phyloP scores from a whole-genome alignment of 225 moss, liverwort and hornwort genomes.

The Anthoceros angustus region DNA sequence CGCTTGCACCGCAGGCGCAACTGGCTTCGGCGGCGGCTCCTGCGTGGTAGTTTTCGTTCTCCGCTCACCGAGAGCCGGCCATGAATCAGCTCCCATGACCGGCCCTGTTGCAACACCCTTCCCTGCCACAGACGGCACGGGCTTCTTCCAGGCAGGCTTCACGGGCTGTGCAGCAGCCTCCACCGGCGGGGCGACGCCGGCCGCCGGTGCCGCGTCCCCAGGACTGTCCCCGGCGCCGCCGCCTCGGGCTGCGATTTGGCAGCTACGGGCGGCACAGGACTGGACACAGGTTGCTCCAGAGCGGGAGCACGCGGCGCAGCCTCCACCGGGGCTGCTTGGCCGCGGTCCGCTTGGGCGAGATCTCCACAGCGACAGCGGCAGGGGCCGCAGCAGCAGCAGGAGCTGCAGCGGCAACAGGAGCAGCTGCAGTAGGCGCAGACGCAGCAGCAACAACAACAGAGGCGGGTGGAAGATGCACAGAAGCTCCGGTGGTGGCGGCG shows the following conservation, averaged over 20 bases:
- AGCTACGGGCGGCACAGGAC: conserved; percentile 11
- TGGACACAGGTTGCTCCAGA: background rate
- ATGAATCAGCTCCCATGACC: conserved; percentile 87
- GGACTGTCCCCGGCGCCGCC: conserved; percentile 18
- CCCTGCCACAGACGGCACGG: conserved; percentile 25
- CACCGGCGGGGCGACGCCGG: conserved; percentile 7
- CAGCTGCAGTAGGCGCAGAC: conserved; percentile 10
- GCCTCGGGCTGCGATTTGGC: conserved; percentile 28
- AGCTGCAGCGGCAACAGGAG: conserved; percentile 6
- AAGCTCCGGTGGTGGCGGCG: conserved; percentile 9
- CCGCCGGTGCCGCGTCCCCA: conserved; percentile 9
- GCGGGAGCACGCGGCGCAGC: background rate
- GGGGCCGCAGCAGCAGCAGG: background rate
- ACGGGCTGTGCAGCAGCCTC: conserved; percentile 44
- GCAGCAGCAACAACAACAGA: conserved; percentile 10
- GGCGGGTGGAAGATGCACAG: conserved; percentile 8
- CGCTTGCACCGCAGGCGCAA: background rate
- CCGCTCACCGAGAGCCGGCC: conserved; percentile 89
- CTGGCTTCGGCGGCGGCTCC: no score
- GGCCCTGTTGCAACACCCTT: conserved; percentile 54
- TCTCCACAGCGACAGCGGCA: background rate
- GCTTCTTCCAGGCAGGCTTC: conserved; percentile 90
- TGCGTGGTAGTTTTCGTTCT: conserved; percentile 43
- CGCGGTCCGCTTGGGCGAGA: background rate
- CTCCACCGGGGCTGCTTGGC: background rate